Evolutionary conservation across 306 rosid genomes (phyloP), one percentile per base, ranked within the genome.

Genomic region (Vachellia collinsii): DNA sequence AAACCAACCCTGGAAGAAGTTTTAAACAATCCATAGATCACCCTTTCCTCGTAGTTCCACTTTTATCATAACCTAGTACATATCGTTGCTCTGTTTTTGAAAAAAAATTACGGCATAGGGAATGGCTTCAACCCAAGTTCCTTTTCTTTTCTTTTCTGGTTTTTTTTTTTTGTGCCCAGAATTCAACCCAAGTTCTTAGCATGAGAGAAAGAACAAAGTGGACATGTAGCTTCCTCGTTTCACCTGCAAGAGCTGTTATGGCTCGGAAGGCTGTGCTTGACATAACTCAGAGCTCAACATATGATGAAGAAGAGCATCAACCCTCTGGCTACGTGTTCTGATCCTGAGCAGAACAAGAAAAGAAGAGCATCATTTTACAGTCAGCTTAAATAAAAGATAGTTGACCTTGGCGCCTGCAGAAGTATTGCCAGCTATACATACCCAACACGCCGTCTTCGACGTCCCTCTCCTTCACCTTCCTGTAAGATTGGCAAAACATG

Each of bases 261-360:
- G 61, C 72, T 48, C 73, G 78, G 93, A 72, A 86, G 87, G 44
- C 62, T 90, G 82, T 44, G 86, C 63, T 80, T 85, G 66, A 78
- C 80, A 50, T 58, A 96, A 87, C 87, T 96, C 99, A 16, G 94
- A 82, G 84, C 99, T 96, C 91, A 93, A 80, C 94, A 96, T 96
- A 84, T 93, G 98, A 88, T 96, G 98, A 78, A 96, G 99, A 84
- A 96, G 99, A 71, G 25, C 70, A 72, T 90, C 97, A 83, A 90
- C 92, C 87, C 98, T 96, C 78, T 90, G 96, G 84, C 94, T 96
- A 64, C 80, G 90, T 70, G 91, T 6, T 86, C 93, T 96, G 42
- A 97, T 88, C 83, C 99, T 96, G 92, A 90, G 51, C 71, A 83
- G 59, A 88, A 48, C 78, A 77, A 70, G 68, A 74, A 69, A 70